Evolutionary conservation across 2,329 filamentous ascomycete genomes (phyloP), one percentile per base, ranked within the genome.

Genomic region (Eurotiales sp.): DNA sequence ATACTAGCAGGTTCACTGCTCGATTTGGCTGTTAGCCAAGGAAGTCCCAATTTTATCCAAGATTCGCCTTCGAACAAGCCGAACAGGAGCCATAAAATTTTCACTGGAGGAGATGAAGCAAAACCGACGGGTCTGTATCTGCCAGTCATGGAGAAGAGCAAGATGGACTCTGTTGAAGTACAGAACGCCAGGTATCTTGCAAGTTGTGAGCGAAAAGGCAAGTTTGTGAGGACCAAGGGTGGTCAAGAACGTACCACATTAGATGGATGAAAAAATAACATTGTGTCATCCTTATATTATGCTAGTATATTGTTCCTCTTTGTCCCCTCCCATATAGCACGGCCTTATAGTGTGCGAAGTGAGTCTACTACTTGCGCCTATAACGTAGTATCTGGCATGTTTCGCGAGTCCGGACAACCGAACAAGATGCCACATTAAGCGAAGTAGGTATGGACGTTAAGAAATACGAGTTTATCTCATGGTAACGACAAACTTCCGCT

Each of bases 1-100:
- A 75, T 95, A 47, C 76, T 99, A 51, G 84, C 89, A 0, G 84
- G 81, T 53, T 81, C 83, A 59, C 72, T 99, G 46, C 74, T 97
- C 54, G 82, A 88, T 61, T 70, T 85, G 44, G 74, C 79, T 15
- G 74, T 80, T 55, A 66, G 60, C 50, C 69, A 73, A 52, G 70
- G 66, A 15, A 64, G 70, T 53, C 64, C 65, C 49, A 69, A 48
- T 25, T 53, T 63, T 23, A 56, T 69, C 29, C 54, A 59, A 12
- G 55, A 61, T 21, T 58, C 58, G 17, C 54, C 55, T 5, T 55
- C 61, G 10, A 63, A 60, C 27, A 65, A 60, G 53, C 54, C 58
- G 48, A 62, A 55, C 29, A 63, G 69, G 45, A 77, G 74, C 32
- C 75, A 75, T 32, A 76, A 78, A 53, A 64, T 85, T 3, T 85